Percentiles rank a stretch among this genome's conserved stretches.
Conservation (phyloP, 2,329 filamentous ascomycete species). For the Aspergillus amoenus region DNA sequence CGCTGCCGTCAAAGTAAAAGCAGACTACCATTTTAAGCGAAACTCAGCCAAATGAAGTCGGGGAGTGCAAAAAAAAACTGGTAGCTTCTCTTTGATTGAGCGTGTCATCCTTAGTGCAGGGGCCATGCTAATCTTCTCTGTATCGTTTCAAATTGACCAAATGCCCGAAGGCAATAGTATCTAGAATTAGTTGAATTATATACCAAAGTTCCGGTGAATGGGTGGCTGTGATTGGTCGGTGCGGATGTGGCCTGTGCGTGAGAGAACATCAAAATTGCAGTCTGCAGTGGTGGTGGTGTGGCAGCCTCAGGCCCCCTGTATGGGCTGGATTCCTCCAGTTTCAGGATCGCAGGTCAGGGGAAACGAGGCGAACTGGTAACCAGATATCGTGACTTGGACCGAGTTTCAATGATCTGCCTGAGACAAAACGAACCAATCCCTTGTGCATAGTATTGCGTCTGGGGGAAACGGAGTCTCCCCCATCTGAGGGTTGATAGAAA, state of each 20-base stretch:
- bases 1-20: neutral
- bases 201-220: neutral
- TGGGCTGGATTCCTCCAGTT: neutral
- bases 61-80: constrained; percentile 58
- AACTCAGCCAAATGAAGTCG: constrained; percentile 11
- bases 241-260: constrained; percentile 1
- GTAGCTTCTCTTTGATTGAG: constrained; percentile 77
- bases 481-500: neutral
- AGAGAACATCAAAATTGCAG: constrained; percentile 11
- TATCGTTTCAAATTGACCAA: constrained; percentile 68
- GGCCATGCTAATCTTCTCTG: constrained; percentile 82
- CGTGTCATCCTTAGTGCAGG: constrained; percentile 93
- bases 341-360: neutral
- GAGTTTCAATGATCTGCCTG: neutral
- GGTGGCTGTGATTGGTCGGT: constrained; percentile 9
- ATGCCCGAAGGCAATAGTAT: constrained; percentile 47
- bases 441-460: neutral
- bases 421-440: neutral
- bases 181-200: constrained; percentile 23
- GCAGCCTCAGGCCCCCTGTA: neutral
- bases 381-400: neutral
- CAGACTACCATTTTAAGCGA: neutral
- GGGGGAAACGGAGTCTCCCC: neutral
- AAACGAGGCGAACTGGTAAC: neutral
- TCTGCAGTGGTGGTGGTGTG: too few species aligned